phyloP scores from a whole-genome alignment of 345 rosid species.

The Camelina sativa region DNA sequence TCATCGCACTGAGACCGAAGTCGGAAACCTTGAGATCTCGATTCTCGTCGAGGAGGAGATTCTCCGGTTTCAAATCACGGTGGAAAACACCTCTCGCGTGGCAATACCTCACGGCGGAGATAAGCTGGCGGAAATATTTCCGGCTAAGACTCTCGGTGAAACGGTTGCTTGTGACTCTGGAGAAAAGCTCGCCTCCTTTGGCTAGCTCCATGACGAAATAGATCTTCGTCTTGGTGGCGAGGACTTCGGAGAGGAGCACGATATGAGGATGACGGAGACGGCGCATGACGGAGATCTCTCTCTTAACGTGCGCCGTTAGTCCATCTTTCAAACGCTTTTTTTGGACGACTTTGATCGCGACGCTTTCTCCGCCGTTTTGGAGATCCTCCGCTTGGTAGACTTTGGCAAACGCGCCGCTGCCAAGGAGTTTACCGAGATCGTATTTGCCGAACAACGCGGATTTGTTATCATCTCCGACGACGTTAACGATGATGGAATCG shows the following conservation, averaged over 20 bases:
- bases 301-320: slow-evolving; percentile 55
- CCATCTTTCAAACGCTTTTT: slow-evolving; percentile 60
- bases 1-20: slow-evolving; percentile 77
- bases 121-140: slow-evolving; percentile 71
- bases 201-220: slow-evolving; percentile 83
- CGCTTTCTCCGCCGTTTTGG: slow-evolving; percentile 57
- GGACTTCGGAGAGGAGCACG: slow-evolving; percentile 64
- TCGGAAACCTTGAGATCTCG: slow-evolving; percentile 67
- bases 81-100: slow-evolving; percentile 78
- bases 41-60: slow-evolving; percentile 76
- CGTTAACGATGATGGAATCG: slow-evolving; percentile 43
- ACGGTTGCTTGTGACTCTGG: slow-evolving; percentile 59
- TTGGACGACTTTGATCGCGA: slow-evolving; percentile 75
- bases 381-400: slow-evolving; percentile 69
- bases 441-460: slow-evolving; percentile 62
- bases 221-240: slow-evolving; percentile 74
- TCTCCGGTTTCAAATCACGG: slow-evolving; percentile 81
- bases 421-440: slow-evolving; percentile 69
- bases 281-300: slow-evolving; percentile 79
- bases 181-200: slow-evolving; percentile 80
- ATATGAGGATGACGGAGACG: slow-evolving; percentile 65
- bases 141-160: slow-evolving; percentile 79
- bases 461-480: slow-evolving; percentile 42
- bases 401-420: slow-evolving; percentile 76
- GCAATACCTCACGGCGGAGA: slow-evolving; percentile 72